Base-by-base conservation (phyloP, 2,329 filamentous ascomycete genomes). In the Phaeophleospora eucalypticola region DNA sequence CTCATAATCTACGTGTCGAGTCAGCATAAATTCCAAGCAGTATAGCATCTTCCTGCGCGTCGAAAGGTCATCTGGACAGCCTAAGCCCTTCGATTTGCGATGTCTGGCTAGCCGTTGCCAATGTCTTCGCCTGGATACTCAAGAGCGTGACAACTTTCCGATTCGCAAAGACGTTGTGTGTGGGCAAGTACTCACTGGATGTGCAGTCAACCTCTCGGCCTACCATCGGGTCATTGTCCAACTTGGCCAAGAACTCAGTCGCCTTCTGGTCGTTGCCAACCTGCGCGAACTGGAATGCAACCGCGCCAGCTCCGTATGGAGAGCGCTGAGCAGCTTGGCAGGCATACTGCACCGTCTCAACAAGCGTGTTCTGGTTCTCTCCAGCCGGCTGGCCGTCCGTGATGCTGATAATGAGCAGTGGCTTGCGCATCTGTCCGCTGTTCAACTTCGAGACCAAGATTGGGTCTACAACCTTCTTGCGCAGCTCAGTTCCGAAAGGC, bases 271-370 rank as follows among this genome's bases (percentile, higher is more conserved):
- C 82, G 56, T 83, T 84, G 52, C 82, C 82, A 40, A 86, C 82
- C 58, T 86, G 82, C 0, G 82, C 81, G 59, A 85, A 84, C 59
- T 85, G 80, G 69, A 84, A 84, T 0, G 79, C 75, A 49, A 84
- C 65, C n/a, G 79, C 79, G 21, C 64, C 63, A 20, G 71, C 70
- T 24, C 80, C 80, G 57, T 78, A 80, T 41, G 71, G 73, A 41
- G 73, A 68, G 34, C 71, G 67, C 18, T 69, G 60, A 19, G 81
- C 67, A 49, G 81, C 74, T 16, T 73, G 68, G 41, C 74, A 69
- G 1, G 80, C 75, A 56, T 74, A 72, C 40, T 72, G 71, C 53
- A 85, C 80, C 29, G 77, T 76, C 43, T 82, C 76, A 34, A 76
- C 72, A 6, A 84, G 75, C 14, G 77, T 70, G 41, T 74, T 74